Base-by-base conservation (phyloP, 2,329 filamentous ascomycete genomes). In the Cladophialophora exuberans region DNA sequence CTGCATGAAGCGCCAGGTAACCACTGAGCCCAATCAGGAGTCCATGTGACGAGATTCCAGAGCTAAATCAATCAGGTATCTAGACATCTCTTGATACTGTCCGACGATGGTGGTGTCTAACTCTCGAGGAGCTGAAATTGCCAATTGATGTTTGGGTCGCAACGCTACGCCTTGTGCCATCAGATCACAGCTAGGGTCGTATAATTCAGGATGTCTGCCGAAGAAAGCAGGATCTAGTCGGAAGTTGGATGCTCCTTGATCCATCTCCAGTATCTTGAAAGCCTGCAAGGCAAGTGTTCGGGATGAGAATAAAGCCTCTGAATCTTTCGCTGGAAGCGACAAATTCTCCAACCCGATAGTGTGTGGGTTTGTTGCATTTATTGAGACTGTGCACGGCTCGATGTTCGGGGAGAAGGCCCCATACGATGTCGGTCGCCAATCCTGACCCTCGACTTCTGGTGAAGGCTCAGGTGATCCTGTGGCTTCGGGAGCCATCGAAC, bases 191-290 rank as follows among this genome's bases (percentile, higher is more conserved):
- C 36, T 30, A 7, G 38, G 33, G 18, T 55, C 46, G 20, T 35
- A 48, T 9, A 58, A 36, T 39, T 58, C 56, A 18, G 54, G 54
- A 31, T 57, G 39, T 42, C 31, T 52, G 13, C 44, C 43, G 30
- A 55, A 52, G 39, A 58, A 58, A 18, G 22, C 18, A 10, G 52
- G 52, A 36, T 52, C 56, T 13, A 55, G 39, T 41, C 25, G 30
- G 46, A 58, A 58, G 23, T 52, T 44, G 7, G 18, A 17, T 10
- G 52, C 23, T 7, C 47, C 56, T 4, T 44, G 45, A 20, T 58
- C 26, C 52, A 52, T 55, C 9, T 52, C 51, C 25, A 55, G 25
- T 26, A 57, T 6, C 38, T 49, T 57, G 54, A 58, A 58, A 10
- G 52, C 43, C 41, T 58, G 18, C 9, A 51, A 25, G 4, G 46